Base-by-base conservation (phyloP, 2,329 filamentous ascomycete genomes). In the Samsoniella hepiali region DNA sequence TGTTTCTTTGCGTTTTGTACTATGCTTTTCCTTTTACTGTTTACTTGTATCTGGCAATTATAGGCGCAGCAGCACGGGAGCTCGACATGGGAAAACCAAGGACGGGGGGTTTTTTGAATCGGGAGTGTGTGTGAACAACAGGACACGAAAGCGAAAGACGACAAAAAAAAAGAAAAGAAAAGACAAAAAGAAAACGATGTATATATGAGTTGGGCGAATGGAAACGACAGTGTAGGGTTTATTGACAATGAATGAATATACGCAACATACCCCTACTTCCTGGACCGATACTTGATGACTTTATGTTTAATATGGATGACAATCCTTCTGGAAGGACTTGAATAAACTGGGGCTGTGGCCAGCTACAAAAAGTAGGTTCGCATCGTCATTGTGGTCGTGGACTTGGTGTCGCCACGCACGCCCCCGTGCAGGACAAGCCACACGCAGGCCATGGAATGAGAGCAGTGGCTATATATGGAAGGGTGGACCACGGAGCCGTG, bases 211-310 rank as follows among this genome's bases (percentile, higher is more conserved):
- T 22, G 31, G 6, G 50, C 17, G 10, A 54, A 54, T 22, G 17
- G n/a, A 54, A 5, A 54, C 17, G 17, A 17, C 36, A 3, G 17
- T 47, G 55, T 58, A 47, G 55, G 47, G 55, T 34, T 34, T 22
- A 47, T 22, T 22, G 29, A 58, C 17, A 34, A 27, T 58, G 40
- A 15, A 58, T 58, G 55, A 58, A 47, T 58, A 58, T 47, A 58
- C 31, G 40, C 55, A 22, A 58, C 38, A 56, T 44, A 44, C 36
- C n/a, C 29, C 5, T 5, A 53, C 3, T 1, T 8, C 38, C 13
- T 5, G 5, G 38, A 2, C 38, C 38, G 13, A 40, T 15, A 10
- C 7, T 15, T 15, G 38, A 40, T 4, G 38, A 40, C 13, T 11
- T 10, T 13, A 10, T 38, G 36, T 11, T 1, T 22, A 22, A 38